Conservation (phyloP, 768 basidiomycete species). For the Boletales sp. region DNA sequence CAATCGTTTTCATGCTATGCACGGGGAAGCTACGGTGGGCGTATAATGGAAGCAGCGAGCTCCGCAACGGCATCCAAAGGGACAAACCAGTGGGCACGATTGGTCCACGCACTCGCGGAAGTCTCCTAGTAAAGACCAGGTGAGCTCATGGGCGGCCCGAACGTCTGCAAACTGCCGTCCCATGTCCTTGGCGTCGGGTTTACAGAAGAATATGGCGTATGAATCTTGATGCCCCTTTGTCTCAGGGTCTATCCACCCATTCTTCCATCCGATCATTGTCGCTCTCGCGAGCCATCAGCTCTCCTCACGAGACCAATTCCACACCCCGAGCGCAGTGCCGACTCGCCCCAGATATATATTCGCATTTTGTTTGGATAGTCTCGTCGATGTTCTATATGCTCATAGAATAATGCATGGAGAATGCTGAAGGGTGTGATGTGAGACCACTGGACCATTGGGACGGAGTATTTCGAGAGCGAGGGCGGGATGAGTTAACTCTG, state of each 20-base stretch:
- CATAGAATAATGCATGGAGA: not conserved
- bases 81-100: conserved; percentile 37
- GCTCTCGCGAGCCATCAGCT: conserved; percentile 38
- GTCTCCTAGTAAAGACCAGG: conserved; percentile 18
- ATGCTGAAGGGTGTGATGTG: not conserved
- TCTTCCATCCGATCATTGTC: conserved; percentile 15
- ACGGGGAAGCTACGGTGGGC: conserved; percentile 18
- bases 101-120: conserved; percentile 9
- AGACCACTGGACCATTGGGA: not conserved
- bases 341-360: conserved; percentile 34
- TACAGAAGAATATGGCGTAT: conserved; percentile 21
- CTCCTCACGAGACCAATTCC: conserved; percentile 39
- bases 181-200: conserved; percentile 11
- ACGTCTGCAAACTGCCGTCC: conserved; percentile 7
- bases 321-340: conserved; percentile 37
- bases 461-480: conserved; percentile 21
- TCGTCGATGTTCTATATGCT: conserved; percentile 11
- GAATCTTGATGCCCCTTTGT: conserved; percentile 38
- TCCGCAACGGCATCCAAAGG: conserved; percentile 46
- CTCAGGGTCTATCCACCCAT: conserved; percentile 27
- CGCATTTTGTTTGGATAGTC: conserved; percentile 12
- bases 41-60: conserved; percentile 46
- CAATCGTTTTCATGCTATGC: conserved; percentile 10
- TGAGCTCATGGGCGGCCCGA: conserved; percentile 5
- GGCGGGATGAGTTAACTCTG: conserved; percentile 23